phyloP scores from a whole-genome alignment of 441 rosid genomes.

The Pelargonium citronellum region DNA sequence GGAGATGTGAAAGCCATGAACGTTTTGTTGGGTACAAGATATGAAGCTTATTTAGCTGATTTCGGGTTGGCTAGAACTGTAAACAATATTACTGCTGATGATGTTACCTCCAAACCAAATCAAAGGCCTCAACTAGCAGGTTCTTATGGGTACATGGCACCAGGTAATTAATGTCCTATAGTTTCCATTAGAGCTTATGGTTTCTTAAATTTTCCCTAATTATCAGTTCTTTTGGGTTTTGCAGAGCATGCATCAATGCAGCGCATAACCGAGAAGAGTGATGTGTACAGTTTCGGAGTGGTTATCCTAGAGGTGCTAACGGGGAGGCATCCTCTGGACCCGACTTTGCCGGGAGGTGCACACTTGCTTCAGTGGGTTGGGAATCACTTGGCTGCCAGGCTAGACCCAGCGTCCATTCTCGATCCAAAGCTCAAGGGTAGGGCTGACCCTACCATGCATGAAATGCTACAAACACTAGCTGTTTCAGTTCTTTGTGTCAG shows the following conservation, averaged over 20 bases:
- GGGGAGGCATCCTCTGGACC: slow-evolving; percentile 87
- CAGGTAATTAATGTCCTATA: slow-evolving; percentile 33
- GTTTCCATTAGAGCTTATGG: neutral
- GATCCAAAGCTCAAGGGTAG: slow-evolving; percentile 69
- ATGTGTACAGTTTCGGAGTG: slow-evolving; percentile 82
- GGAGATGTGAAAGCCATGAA: slow-evolving; percentile 96
- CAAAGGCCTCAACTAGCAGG: slow-evolving; percentile 74
- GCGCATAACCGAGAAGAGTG: slow-evolving; percentile 72
- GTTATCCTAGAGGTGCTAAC: slow-evolving; percentile 74
- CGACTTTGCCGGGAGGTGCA: slow-evolving; percentile 69
- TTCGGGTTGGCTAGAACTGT: slow-evolving; percentile 72
- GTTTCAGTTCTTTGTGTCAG: slow-evolving; percentile 73
- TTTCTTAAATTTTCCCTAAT: neutral
- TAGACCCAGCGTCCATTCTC: slow-evolving; percentile 57
- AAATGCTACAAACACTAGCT: slow-evolving; percentile 84
- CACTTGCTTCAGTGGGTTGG: slow-evolving; percentile 81
- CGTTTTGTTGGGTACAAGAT: slow-evolving; percentile 57
- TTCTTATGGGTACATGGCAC: slow-evolving; percentile 97
- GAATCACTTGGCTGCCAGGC: slow-evolving; percentile 59
- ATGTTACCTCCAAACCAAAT: slow-evolving; percentile 38
- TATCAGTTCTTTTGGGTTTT: neutral
- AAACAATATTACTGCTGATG: slow-evolving; percentile 18
- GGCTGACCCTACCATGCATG: slow-evolving; percentile 82
- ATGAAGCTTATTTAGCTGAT: slow-evolving; percentile 78
- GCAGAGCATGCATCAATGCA: slow-evolving; percentile 79